Percentiles rank a stretch among this genome's conserved stretches.
Evolutionary conservation across 2,329 filamentous ascomycete genomes (phyloP).

Genomic region (Colletotrichum limetticola): DNA sequence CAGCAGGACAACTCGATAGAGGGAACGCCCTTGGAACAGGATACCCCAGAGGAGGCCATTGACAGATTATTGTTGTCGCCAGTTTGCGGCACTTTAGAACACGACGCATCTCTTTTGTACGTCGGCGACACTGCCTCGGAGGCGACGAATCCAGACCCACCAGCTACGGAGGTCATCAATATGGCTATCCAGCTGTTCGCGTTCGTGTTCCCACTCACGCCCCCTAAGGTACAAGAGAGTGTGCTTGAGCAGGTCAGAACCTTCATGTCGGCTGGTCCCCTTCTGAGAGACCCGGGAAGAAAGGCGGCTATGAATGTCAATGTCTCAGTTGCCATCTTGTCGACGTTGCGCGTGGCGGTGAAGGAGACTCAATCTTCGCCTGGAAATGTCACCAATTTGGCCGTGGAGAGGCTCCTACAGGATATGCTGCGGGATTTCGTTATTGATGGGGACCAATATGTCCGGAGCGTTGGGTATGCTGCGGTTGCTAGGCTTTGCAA

Average conservation of each 20-base stretch:
- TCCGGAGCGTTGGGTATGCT: conserved; percentile 86
- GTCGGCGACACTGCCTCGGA: conserved; percentile 61
- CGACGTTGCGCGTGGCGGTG: conserved; percentile 83
- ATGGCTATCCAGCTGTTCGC: conserved; percentile 94
- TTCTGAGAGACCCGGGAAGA: conserved; percentile 87
- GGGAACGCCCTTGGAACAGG: conserved; percentile 57
- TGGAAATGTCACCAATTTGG: conserved; percentile 78
- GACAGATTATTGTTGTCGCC: conserved; percentile 73
- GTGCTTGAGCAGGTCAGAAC: conserved; percentile 93
- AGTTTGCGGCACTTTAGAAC: conserved; percentile 85
- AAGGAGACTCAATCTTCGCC: conserved; percentile 80
- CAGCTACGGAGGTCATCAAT: conserved; percentile 93
- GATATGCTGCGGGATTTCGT: conserved; percentile 79
- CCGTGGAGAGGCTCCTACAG: conserved; percentile 87
- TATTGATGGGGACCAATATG: conserved; percentile 83
- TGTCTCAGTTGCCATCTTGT: conserved; percentile 82
- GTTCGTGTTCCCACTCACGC: conserved; percentile 88
- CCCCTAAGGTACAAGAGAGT: conserved; percentile 93
- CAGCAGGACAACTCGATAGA: conserved; percentile 68
- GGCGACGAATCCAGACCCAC: conserved; percentile 72
- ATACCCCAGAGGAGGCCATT: conserved; percentile 72
- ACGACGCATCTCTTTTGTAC: conserved; percentile 88
- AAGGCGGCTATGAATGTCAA: conserved; percentile 94
- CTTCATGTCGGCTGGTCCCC: conserved; percentile 81
- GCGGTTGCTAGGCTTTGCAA: conserved; percentile 88